Conservation (phyloP, 225 moss, liverwort and hornwort species). For the Climacium dendroides region DNA sequence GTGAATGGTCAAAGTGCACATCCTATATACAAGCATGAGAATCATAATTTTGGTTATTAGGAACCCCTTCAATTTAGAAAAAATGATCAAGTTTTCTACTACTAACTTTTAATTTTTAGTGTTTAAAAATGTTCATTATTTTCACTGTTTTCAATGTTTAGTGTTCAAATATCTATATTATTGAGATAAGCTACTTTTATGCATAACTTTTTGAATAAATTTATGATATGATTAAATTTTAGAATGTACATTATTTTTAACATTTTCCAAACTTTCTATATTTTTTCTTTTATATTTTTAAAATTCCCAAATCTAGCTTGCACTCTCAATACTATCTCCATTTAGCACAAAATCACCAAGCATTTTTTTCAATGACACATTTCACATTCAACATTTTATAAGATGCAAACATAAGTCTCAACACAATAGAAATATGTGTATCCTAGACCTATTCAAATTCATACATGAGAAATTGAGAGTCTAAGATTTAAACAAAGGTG, state of each 20-base stretch:
- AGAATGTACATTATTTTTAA: background rate
- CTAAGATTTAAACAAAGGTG: background rate
- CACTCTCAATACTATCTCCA: background rate
- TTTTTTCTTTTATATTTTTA: background rate
- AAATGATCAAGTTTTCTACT: background rate
- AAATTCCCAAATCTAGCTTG: no score
- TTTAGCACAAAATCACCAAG: background rate
- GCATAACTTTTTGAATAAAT: background rate
- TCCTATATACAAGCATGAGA: accelerated
- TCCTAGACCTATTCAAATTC: accelerated
- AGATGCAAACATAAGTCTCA: background rate
- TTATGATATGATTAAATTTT: background rate
- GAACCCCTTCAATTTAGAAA: accelerated
- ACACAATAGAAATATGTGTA: accelerated
- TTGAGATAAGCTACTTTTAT: background rate
- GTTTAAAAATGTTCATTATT: no score
- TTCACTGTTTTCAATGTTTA: accelerated
- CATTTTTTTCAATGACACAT: background rate
- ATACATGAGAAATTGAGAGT: accelerated
- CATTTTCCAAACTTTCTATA: background rate
- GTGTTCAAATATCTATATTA: background rate
- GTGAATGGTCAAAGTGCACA: accelerated
- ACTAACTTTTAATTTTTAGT: no score
- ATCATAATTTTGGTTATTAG: background rate
- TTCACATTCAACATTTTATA: no score